Evolutionary conservation across 2,329 filamentous ascomycete species (phyloP).

Genomic region (Penicillium brevicompactum): DNA sequence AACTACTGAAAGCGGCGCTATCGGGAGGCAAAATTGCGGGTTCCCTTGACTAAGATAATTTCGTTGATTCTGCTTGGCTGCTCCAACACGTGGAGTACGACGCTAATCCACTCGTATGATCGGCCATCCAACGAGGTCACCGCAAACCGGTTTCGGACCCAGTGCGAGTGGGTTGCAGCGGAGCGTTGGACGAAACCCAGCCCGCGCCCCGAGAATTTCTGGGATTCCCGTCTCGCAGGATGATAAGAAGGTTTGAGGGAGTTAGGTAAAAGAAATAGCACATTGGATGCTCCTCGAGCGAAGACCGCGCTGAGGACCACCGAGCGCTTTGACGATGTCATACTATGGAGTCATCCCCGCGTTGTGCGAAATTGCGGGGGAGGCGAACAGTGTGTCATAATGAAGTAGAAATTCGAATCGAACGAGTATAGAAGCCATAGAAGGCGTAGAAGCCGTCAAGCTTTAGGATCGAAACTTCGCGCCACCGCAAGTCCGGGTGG

Average conservation of each 20-base stretch:
- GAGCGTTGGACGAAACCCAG: slow-evolving; percentile 5
- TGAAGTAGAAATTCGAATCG: neutral
- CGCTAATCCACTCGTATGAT: slow-evolving; percentile 21
- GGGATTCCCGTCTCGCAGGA: neutral
- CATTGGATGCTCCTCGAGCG: slow-evolving; percentile 8
- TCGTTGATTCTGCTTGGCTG: slow-evolving; percentile 9
- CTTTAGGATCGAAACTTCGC: neutral
- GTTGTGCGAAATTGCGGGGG: slow-evolving; percentile 7
- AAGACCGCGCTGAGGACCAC: neutral
- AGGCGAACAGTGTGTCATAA: neutral
- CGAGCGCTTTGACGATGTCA: slow-evolving; percentile 1
- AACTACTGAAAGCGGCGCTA: slow-evolving; percentile 19
- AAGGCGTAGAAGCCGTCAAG: neutral
- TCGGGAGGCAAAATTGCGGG: slow-evolving; percentile 12
- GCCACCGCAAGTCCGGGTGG: neutral
- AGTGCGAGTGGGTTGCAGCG: neutral
- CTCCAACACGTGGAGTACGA: slow-evolving; percentile 26
- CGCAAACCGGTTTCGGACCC: slow-evolving; percentile 9
- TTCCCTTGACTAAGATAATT: slow-evolving; percentile 17
- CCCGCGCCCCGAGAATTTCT: slow-evolving; percentile 1
- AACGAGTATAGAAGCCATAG: neutral
- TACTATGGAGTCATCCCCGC: slow-evolving; percentile 13
- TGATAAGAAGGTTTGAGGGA: slow-evolving; percentile 24
- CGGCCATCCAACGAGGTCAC: slow-evolving; percentile 14
- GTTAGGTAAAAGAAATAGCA: slow-evolving; percentile 28